Base-by-base conservation (phyloP, 2,329 filamentous ascomycete species). In the Nemania serpens region DNA sequence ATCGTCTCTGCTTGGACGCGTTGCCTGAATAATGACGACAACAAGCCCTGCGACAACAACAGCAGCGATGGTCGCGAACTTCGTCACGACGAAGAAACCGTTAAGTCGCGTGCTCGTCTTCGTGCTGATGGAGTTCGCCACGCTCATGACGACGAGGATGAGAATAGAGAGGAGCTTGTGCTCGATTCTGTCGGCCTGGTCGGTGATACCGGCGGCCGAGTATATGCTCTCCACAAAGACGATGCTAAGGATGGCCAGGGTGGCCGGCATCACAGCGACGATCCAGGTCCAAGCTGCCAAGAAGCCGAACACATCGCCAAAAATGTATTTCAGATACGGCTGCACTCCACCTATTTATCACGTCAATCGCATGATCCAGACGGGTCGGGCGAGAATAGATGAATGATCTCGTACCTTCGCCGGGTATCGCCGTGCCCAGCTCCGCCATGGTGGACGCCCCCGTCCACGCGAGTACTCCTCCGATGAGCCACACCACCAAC, bases 201-300 rank as follows among this genome's bases (percentile, higher is more conserved):
- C 75, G 0, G 79, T 80, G 1, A 81, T 73, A 2, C 80, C 81
- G 0, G 75, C 72, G 1, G 82, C 80, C 2, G 84, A 80, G 77
- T 81, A 86, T 25, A 86, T 80, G 64, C 81, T 86, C 70, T 86
- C 80, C 58, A 87, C 80, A 64, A 88, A 88, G 22, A 88, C 84
- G 63, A 88, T 87, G 68, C 82, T 82, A 29, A 88, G 78, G 48
- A 88, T 88, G 10, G 85, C 86, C 61, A 88, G 78, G 0, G 86
- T 87, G 0, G 85, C 84, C 0, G 86, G 86, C 80, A 88, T 88
- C 22, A 88, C 82, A 18, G 82, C 84, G 5, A 88, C 79, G 55
- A 88, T 82, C 83, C 86, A 88, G 0, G 85, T 85, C 86, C 86
- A 89, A 0, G 85, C 84, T 5, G 84, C 84, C 5, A 88, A 71